These are phyloP conservation scores for Vanderwaltozyma polyspora DNA, from an alignment of 805 yeast species.

Conservation along the genomic window DNA sequence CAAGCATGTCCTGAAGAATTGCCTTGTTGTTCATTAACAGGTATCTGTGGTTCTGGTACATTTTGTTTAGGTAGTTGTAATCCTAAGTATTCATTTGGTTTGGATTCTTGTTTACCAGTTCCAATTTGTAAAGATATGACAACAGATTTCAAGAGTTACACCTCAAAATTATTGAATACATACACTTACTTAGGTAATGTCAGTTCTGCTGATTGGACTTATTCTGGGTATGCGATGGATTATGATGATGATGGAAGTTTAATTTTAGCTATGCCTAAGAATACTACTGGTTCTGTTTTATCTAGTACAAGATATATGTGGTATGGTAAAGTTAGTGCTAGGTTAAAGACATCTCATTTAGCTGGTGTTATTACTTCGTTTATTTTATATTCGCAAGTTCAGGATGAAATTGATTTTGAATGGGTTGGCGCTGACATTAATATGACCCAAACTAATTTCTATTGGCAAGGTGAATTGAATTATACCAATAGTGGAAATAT, in stretches of 20 bases:
- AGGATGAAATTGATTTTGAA: slow-evolving; percentile 88
- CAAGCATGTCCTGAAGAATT: slow-evolving; percentile 55
- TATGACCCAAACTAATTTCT: slow-evolving; percentile 66
- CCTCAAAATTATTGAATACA: slow-evolving; percentile 25
- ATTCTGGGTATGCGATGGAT: slow-evolving; percentile 43
- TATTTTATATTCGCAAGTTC: slow-evolving; percentile 69
- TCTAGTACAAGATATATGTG: slow-evolving; percentile 72
- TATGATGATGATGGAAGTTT: slow-evolving; percentile 42
- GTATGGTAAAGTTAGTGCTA: slow-evolving; percentile 74
- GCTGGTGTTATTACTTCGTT: slow-evolving; percentile 78
- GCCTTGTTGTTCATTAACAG: slow-evolving; percentile 85
- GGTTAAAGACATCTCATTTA: slow-evolving; percentile 60
- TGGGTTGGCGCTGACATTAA: slow-evolving; percentile 66
- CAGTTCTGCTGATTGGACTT: slow-evolving; percentile 55
- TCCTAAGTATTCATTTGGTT: slow-evolving; percentile 48
- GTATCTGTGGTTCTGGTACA: slow-evolving; percentile 67
- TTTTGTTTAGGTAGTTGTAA: slow-evolving; percentile 81
- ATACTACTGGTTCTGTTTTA: slow-evolving; percentile 65
- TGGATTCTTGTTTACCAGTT: slow-evolving; percentile 73
- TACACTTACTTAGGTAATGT: slow-evolving; percentile 60
- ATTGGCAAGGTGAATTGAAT: slow-evolving; percentile 62
- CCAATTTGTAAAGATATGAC: slow-evolving; percentile 53
- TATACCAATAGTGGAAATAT: slow-evolving; percentile 47
- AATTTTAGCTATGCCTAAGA: slow-evolving; percentile 68
- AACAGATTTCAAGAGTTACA: slow-evolving; percentile 32